phyloP scores from a whole-genome alignment of 1,139 yeast genomes.

The Kurtzmaniella natalensis region DNA sequence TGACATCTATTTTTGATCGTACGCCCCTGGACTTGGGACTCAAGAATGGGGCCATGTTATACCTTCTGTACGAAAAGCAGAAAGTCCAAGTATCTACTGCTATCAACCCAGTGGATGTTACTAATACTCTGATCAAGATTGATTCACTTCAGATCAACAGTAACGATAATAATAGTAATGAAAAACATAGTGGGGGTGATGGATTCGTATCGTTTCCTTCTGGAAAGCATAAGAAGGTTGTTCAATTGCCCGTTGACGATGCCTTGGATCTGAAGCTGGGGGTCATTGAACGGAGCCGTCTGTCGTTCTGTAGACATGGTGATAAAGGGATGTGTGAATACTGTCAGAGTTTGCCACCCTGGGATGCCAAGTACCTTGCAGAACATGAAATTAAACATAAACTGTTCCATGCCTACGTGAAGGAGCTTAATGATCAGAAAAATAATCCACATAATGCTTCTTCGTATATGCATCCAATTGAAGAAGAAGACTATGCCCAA shows the following conservation, averaged over 20 bases:
- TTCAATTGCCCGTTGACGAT: conserved; percentile 61
- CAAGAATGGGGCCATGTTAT: conserved; percentile 82
- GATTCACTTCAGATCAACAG: conserved; percentile 2
- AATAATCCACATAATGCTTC: conserved; percentile 57
- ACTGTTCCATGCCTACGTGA: conserved; percentile 80
- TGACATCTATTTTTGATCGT: conserved; percentile 34
- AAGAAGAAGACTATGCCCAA: conserved; percentile 66
- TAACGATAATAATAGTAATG: background rate
- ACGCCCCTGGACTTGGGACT: conserved; percentile 52
- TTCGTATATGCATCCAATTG: conserved; percentile 77
- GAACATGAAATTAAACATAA: conserved; percentile 80
- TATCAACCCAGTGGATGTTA: conserved; percentile 1
- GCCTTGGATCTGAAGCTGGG: conserved; percentile 68
- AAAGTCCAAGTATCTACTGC: too few species aligned
- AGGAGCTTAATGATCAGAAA: conserved; percentile 64
- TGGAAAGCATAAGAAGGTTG: background rate
- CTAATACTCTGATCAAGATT: background rate
- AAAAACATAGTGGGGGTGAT: background rate
- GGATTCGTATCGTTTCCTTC: too few species aligned
- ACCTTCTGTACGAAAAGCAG: conserved; percentile 45
- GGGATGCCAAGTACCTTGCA: conserved; percentile 75
- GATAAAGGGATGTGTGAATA: conserved; percentile 97
- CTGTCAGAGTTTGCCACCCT: conserved; percentile 94
- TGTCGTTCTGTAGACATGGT: conserved; percentile 77
- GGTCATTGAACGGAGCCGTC: conserved; percentile 58